Conservation (phyloP, 1,284 basidiomycete species). For the Chalciporus sp. region DNA sequence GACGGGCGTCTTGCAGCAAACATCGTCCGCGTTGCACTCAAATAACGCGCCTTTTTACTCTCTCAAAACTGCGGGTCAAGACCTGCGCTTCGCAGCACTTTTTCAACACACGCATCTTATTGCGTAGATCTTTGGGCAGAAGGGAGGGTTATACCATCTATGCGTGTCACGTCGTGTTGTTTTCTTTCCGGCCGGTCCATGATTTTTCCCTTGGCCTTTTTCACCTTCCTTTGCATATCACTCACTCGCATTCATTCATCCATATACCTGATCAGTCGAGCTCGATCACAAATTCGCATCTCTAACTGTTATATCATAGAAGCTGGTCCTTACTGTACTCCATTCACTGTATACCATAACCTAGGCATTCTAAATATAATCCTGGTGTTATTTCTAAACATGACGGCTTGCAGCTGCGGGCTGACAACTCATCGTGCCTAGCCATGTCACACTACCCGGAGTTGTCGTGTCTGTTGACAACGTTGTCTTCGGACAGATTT, state of each 20-base stretch:
- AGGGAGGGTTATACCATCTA: conserved; percentile 2
- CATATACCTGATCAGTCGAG: conserved; percentile 26
- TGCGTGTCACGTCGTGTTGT: conserved; percentile 14
- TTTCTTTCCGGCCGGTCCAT: conserved; percentile 25
- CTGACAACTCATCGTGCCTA: background rate
- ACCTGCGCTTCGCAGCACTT: conserved; percentile 3
- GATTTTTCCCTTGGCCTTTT: background rate
- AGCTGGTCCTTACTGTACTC: conserved; percentile 29
- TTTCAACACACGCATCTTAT: conserved; percentile 7
- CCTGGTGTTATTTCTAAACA: conserved; percentile 20
- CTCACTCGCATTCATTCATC: conserved; percentile 21
- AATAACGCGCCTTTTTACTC: conserved; percentile 6
- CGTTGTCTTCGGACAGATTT: no score
- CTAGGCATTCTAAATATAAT: conserved; percentile 24
- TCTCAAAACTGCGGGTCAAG: conserved; percentile 4
- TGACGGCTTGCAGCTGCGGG: background rate
- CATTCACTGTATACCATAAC: conserved; percentile 27
- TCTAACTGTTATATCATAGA: conserved; percentile 24
- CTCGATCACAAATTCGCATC: conserved; percentile 23
- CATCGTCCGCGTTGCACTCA: conserved; percentile 5
- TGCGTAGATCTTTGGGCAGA: conserved; percentile 6
- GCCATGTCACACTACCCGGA: background rate
- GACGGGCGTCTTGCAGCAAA: conserved; percentile 4
- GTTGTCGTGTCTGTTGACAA: background rate
- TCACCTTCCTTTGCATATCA: background rate